These are phyloP conservation scores for Euphorbia corollata DNA, from an alignment of 441 rosid genomes.

Conservation along the genomic window DNA sequence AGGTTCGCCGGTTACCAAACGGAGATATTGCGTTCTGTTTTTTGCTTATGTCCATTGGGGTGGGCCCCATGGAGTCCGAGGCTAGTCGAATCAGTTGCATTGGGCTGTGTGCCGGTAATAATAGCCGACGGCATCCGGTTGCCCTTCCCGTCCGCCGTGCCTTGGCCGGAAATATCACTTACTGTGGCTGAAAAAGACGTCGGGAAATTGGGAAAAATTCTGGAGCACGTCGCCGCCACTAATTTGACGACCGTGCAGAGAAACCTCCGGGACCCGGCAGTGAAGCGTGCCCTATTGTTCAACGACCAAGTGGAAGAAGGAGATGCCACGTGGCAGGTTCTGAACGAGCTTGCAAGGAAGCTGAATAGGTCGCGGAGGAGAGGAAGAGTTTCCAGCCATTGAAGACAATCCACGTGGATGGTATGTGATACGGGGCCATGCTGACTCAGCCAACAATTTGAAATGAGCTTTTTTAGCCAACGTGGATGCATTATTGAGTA, in stretches of 20 bases:
- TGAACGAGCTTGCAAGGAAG: slow-evolving; percentile 41
- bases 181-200: slow-evolving; percentile 77
- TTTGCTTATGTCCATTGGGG: slow-evolving; percentile 84
- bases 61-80: slow-evolving; percentile 99
- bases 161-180: slow-evolving; percentile 72
- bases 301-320: slow-evolving; percentile 41
- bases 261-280: slow-evolving; percentile 47
- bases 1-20: slow-evolving; percentile 75
- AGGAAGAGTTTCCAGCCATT: slow-evolving; percentile 30
- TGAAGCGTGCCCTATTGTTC: slow-evolving; percentile 56
- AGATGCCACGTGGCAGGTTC: slow-evolving; percentile 87
- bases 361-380: slow-evolving; percentile 41
- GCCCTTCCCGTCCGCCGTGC: slow-evolving; percentile 54
- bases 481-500: slow-evolving; percentile 31
- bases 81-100: slow-evolving; percentile 66
- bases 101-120: slow-evolving; percentile 85
- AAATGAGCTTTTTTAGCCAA: slow-evolving; percentile 9
- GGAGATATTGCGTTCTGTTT: slow-evolving; percentile 73
- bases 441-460: not conserved
- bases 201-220: slow-evolving; percentile 41
- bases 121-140: slow-evolving; percentile 84
- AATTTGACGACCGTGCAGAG: slow-evolving; percentile 59
- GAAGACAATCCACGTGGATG: slow-evolving; percentile 14
- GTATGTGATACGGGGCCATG: not conserved
- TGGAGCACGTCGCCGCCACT: slow-evolving; percentile 68